Evolutionary conservation across 306 rosid species (phyloP), one percentile per base, ranked within the genome.

Genomic region (Lagenaria siceraria): DNA sequence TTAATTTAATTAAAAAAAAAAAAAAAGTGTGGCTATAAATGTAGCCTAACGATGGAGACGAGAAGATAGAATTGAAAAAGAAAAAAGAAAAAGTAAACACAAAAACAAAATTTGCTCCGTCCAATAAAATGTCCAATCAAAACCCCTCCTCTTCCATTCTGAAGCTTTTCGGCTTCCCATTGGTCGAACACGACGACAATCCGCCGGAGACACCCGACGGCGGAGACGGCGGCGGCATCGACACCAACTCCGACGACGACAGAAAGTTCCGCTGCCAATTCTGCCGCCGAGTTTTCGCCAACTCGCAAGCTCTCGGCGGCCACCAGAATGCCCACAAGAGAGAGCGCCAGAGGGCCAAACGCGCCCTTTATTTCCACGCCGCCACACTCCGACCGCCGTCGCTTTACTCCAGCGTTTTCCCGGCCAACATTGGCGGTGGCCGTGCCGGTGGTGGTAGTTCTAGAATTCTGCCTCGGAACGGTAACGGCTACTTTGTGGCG

Each of bases 291-390:
- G 90, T 74, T 5, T 91, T 89, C 35, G 79, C 78, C 6, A 91
- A 89, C 76, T 87, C 93, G 0, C 96, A 91, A 59, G 96, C 96
- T 0, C 81, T 91, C 17, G 93, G 96, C 1, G 96, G 96, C 56
- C 96, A 91, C 74, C 96, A 91, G 68, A 89, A 91, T 48, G 96
- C 96, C 6, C 96, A 91, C 83, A 91, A 91, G 86, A 82, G 88
- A 76, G 96, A 91, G 76, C 90, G 93, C 31, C 88, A 87, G 70
- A 81, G 87, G n/a, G 88, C 86, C 0, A 87, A 84, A 66, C 85
- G 86, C 27, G 83, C 90, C 77, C 87, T 79, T 8, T 71, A 81
- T 69, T 71, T 71, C 59, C 85, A 82, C 19, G 59, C 46, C 31
- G 84, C 70, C 35, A 78, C 77, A 69, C 54, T 7, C 73, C 82